Evolutionary conservation across 768 basidiomycete genomes (phyloP), one percentile per base, ranked within the genome.

Genomic region (Clitopilus passeckerianus): DNA sequence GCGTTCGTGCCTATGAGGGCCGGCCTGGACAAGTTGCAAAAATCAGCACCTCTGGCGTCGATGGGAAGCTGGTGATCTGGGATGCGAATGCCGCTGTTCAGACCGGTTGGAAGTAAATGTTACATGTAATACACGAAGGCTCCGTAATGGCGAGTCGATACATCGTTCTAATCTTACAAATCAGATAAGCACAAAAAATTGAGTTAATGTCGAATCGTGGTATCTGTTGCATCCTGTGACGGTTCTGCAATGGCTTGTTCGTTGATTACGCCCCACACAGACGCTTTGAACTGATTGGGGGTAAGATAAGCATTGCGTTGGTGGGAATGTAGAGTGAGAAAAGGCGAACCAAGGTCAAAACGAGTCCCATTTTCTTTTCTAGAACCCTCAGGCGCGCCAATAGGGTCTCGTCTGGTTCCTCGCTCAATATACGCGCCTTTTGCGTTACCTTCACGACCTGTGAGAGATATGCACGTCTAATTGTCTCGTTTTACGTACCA

Each of bases 1-100:
- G 81, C 64, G 80, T 98, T 41, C 77, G 94, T 59, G 77, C 91
- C 24, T 97, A 91, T 67, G 88, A 88, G 61, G 77, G 75, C 1
- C 63, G 67, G 2, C 80, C 77, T 12, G 87, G 85, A 0, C 74
- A 75, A 1, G 87, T 98, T 5, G 77, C 74, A 53, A 84, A 83
- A 67, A 89, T 99, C 61, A 94, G 91, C 71, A 97, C 95, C 18
- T 88, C 87, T 15, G 97, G 95, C 1, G 92, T 95, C 34, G 97
- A 98, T 74, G 97, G 97, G 1, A 87, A 86, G 68, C 74, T 99
- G 63, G 93, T 95, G 12, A 80, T 99, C 57, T 99, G 97, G 97
- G 81, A 88, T 61, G 85, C 84, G n/a, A 82, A 77, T 57, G 79
- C 46, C 18, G 46, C 80, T 1, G 84, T 89, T 18, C 79, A 65